phyloP scores from a whole-genome alignment of 1,284 basidiomycete species.

The Chondrostereum purpureum region DNA sequence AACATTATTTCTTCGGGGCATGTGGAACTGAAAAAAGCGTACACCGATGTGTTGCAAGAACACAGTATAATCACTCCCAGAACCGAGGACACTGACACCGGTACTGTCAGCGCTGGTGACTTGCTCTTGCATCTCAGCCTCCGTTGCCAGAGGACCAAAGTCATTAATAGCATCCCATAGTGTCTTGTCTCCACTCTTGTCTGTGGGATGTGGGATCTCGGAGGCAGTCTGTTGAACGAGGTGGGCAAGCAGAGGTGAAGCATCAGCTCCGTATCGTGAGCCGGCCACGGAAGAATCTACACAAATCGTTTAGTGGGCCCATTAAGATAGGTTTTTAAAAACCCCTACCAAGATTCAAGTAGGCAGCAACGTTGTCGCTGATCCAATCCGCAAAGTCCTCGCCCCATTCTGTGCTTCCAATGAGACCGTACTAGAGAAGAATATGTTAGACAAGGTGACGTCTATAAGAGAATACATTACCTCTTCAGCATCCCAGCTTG shows the following conservation, averaged over 20 bases:
- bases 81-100: conserved; percentile 36
- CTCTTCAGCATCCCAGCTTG: conserved; percentile 80
- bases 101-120: background rate
- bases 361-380: conserved; percentile 62
- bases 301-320: conserved; percentile 1
- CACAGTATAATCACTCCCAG: conserved; percentile 72
- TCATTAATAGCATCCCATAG: conserved; percentile 49
- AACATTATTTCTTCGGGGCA: too few species aligned
- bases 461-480: too few species aligned
- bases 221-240: conserved; percentile 54
- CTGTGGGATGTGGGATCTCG: conserved; percentile 50
- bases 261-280: conserved; percentile 41
- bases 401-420: conserved; percentile 77
- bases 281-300: conserved; percentile 60
- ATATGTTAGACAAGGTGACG: conserved; percentile 3
- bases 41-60: conserved; percentile 55
- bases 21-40: conserved; percentile 12
- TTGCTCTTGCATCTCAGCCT: conserved; percentile 12
- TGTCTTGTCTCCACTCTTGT: conserved; percentile 16
- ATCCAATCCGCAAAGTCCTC: conserved; percentile 80
- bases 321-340: too few species aligned
- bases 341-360: conserved; percentile 63
- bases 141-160: conserved; percentile 32
- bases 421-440: conserved; percentile 54
- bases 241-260: conserved; percentile 66